Conservation (phyloP, 2,329 filamentous ascomycete species). For the Xylaria multiplex region DNA sequence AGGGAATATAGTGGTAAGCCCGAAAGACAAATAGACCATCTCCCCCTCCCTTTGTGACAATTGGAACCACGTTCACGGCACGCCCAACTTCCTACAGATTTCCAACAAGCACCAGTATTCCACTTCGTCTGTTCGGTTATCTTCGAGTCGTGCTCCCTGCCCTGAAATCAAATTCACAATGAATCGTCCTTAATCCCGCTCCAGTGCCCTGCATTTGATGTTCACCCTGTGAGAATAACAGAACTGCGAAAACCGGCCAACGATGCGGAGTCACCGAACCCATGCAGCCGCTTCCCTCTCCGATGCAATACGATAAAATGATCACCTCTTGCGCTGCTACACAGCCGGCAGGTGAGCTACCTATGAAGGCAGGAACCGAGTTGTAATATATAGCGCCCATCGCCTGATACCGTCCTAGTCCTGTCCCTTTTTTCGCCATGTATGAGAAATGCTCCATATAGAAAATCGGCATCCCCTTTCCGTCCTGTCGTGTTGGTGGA, state of each 20-base stretch:
- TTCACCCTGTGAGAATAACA: slow-evolving; percentile 23
- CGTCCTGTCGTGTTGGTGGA: slow-evolving; percentile 11
- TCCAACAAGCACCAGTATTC: slow-evolving; percentile 11
- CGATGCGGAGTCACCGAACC: slow-evolving; percentile 34
- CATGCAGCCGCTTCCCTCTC: slow-evolving; percentile 35
- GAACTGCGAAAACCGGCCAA: slow-evolving; percentile 31
- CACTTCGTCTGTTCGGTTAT: slow-evolving; percentile 11
- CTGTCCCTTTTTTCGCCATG: slow-evolving; percentile 32
- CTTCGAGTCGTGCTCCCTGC: slow-evolving; percentile 9
- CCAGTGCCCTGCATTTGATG: slow-evolving; percentile 22
- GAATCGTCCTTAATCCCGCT: slow-evolving; percentile 19
- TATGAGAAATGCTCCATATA: slow-evolving; percentile 32
- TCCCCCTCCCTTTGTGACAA: not conserved
- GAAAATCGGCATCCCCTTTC: slow-evolving; percentile 29
- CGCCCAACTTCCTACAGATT: slow-evolving; percentile 6
- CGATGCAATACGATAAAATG: slow-evolving; percentile 37
- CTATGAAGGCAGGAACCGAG: slow-evolving; percentile 29
- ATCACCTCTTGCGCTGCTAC: slow-evolving; percentile 18
- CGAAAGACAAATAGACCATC: slow-evolving; percentile 1
- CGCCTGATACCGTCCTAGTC: slow-evolving; percentile 25
- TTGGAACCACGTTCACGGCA: slow-evolving; percentile 11
- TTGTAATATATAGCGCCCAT: slow-evolving; percentile 37
- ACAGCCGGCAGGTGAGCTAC: slow-evolving; percentile 20
- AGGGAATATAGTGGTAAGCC: slow-evolving; percentile 13
- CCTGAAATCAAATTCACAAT: slow-evolving; percentile 24